Percentiles rank a stretch among this genome's conserved stretches.
phyloP scores from a whole-genome alignment of 2,329 filamentous ascomycete species.

The Arachnomyces sp. region DNA sequence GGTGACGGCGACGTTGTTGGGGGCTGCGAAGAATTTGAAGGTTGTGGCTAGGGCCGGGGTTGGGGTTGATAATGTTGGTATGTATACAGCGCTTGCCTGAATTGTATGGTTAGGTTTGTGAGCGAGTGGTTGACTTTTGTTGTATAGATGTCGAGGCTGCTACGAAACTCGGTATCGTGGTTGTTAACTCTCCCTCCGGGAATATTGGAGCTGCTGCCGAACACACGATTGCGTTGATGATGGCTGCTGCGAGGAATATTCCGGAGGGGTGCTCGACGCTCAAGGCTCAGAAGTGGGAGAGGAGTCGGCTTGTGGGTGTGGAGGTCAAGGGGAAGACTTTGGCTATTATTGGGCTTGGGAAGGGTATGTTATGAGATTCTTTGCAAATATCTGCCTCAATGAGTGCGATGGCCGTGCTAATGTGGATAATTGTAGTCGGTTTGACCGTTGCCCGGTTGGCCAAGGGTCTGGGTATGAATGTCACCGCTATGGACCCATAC shows the following conservation, averaged over 20 bases:
- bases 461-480: conserved; percentile 66
- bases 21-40: conserved; percentile 59
- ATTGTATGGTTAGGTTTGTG: no score
- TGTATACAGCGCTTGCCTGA: conserved; percentile 6
- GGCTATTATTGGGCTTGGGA: conserved; percentile 71
- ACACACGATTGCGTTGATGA: conserved; percentile 65
- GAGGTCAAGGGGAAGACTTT: conserved; percentile 71
- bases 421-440: conserved; percentile 44
- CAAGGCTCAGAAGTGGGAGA: conserved; percentile 67
- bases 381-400: not conserved
- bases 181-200: conserved; percentile 70
- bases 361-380: conserved; percentile 49
- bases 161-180: conserved; percentile 64
- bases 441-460: conserved; percentile 73
- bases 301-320: conserved; percentile 63
- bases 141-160: conserved; percentile 56
- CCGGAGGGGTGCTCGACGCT: conserved; percentile 60
- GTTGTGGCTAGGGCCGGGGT: conserved; percentile 75
- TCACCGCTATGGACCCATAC: conserved; percentile 69
- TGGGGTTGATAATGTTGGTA: conserved; percentile 68
- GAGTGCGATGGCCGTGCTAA: not conserved
- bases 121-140: not conserved
- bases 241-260: conserved; percentile 66
- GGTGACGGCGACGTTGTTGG: conserved; percentile 60
- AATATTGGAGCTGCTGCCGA: conserved; percentile 76